These are phyloP conservation scores for Penicillium hesseltinei DNA, from an alignment of 2,329 filamentous ascomycete species.

Conservation along the genomic window DNA sequence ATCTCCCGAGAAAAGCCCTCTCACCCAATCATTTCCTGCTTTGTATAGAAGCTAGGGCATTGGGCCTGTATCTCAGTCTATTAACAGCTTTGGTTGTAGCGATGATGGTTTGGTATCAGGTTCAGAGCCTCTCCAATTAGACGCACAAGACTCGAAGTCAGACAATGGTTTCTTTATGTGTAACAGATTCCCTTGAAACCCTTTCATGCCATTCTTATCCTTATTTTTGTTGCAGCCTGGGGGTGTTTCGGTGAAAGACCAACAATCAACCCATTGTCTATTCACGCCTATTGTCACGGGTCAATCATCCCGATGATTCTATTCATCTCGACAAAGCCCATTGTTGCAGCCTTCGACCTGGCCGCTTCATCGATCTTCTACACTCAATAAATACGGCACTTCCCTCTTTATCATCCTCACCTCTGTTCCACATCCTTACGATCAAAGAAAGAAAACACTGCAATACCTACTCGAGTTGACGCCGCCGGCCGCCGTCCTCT, in stretches of 20 bases:
- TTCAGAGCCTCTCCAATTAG: constrained; percentile 16
- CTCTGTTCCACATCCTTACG: background rate
- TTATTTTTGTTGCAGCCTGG: constrained; percentile 1
- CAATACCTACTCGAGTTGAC: constrained; percentile 1
- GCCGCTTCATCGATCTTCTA: background rate
- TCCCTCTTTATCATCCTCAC: background rate
- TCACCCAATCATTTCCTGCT: constrained; percentile 16
- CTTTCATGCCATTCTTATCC: constrained; percentile 4
- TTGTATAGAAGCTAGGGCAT: constrained; percentile 5
- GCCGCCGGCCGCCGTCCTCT: constrained; percentile 10
- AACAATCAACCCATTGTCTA: constrained; percentile 1
- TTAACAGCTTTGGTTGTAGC: constrained; percentile 14
- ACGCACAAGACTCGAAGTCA: background rate
- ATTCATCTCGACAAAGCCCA: constrained; percentile 7
- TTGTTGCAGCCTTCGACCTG: constrained; percentile 1
- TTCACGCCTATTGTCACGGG: background rate
- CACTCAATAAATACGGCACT: constrained; percentile 1
- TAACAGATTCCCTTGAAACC: constrained; percentile 7
- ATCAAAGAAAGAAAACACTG: background rate
- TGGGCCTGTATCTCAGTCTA: constrained; percentile 4
- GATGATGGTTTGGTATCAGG: constrained; percentile 4
- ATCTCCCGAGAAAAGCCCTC: constrained; percentile 11
- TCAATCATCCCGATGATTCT: background rate
- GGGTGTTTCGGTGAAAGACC: background rate
- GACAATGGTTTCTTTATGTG: constrained; percentile 16